Evolutionary conservation across 225 moss, liverwort and hornwort species (phyloP).

Genomic region (Thuidium tamariscinum): DNA sequence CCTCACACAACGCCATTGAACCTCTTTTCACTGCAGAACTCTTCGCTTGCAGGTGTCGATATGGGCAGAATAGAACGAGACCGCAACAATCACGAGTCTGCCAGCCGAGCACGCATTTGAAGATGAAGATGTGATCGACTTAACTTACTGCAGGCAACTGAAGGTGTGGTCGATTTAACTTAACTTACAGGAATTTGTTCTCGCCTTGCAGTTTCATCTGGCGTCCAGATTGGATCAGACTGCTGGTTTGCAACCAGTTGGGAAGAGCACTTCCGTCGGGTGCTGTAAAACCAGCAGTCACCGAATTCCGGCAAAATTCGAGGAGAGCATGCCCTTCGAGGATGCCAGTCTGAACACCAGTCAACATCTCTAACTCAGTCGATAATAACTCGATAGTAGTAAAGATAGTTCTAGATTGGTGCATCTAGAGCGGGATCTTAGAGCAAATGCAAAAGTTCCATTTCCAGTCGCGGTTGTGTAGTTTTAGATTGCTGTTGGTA

Average conservation of each 20-base stretch:
- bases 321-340: not conserved
- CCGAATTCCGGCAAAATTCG: not conserved
- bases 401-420: not conserved
- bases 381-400: not conserved
- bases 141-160: not conserved
- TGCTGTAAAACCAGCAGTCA: not conserved
- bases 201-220: not conserved
- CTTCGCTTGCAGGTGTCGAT: not conserved
- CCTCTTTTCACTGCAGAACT: not conserved
- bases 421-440: too few relatives aligned
- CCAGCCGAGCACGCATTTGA: not conserved
- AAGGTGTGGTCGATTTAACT: not conserved
- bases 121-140: not conserved
- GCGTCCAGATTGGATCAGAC: not conserved
- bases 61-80: not conserved
- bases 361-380: not conserved
- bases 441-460: not conserved
- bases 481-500: not conserved
- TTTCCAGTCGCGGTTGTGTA: not conserved
- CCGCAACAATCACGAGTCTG: not conserved
- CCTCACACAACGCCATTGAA: conserved; percentile 26
- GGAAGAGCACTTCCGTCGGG: not conserved
- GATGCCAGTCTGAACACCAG: not conserved
- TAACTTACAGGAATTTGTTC: not conserved
- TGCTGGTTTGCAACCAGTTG: not conserved